Conservation (phyloP, 495 filamentous ascomycete genomes). For the Penicillium paxilli region DNA sequence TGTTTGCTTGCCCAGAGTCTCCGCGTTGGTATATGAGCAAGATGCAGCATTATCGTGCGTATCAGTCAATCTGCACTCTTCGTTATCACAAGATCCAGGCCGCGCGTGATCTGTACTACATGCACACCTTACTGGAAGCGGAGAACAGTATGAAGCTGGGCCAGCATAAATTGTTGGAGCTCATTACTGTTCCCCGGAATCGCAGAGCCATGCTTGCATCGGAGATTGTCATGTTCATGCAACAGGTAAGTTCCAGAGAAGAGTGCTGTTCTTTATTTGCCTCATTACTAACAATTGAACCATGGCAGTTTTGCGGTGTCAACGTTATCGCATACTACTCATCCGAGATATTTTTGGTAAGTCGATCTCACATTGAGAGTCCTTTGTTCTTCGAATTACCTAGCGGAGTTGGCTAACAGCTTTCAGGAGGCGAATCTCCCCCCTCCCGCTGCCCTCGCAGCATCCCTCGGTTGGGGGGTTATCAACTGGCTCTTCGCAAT, state of each 20-base stretch:
- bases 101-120: constrained; percentile 80
- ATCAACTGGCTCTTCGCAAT: constrained; percentile 79
- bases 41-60: constrained; percentile 64
- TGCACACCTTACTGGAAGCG: constrained; percentile 68
- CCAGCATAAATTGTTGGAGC: constrained; percentile 62
- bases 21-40: constrained; percentile 80
- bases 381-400: background rate
- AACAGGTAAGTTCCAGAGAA: constrained; percentile 65
- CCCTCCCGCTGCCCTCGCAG: constrained; percentile 56
- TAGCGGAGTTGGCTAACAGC: background rate
- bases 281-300: background rate
- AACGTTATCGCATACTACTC: constrained; percentile 63
- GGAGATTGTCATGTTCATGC: constrained; percentile 83
- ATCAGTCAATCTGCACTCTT: constrained; percentile 62
- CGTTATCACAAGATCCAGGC: constrained; percentile 74
- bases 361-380: background rate
- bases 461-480: constrained; percentile 74
- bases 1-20: constrained; percentile 74
- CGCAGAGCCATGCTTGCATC: constrained; percentile 74
- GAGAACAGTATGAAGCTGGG: constrained; percentile 62
- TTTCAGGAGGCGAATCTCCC: constrained; percentile 42
- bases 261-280: background rate
- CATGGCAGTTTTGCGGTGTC: constrained; percentile 53
- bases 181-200: constrained; percentile 75
- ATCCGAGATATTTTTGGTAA: constrained; percentile 50